Evolutionary conservation across 2,329 filamentous ascomycete genomes (phyloP), one percentile per base, ranked within the genome.

Genomic region (Fonsecaea monophora): DNA sequence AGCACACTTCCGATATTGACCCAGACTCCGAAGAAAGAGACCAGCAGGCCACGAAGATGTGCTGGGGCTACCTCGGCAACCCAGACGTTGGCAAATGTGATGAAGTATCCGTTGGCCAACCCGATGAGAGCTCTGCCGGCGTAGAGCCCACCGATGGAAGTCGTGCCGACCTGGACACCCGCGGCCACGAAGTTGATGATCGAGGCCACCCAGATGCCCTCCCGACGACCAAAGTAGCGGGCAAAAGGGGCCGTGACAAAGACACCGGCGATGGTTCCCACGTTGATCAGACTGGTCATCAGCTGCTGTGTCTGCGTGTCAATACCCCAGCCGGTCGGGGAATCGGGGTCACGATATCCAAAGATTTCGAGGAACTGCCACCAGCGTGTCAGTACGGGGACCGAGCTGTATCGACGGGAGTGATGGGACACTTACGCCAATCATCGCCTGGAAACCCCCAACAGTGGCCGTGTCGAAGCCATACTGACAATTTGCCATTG

Each of bases 401-500:
- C 15, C 13, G 38, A 42, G 38, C 1, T 42, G 10, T 6, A 42
- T 42, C 38, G 12, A 42, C 38, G 18, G 38, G 48, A 53, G 25
- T 25, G 25, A 25, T 25, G 25, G 25, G 25, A 25, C 25, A 53
- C 48, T 25, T 53, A 53, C 48, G 0, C 83, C 83, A 0, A 82
- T 82, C 82, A 84, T 84, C 1, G 82, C 81, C 70, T 84, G 81
- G 3, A 83, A 73, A 2, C 78, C 80, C 7, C 79, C 80, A 0
- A 85, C 76, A 9, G 79, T 78, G 2, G 81, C 79, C 5, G 78
- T 81, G 72, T 85, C 82, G 4, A 84, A 78, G 1, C 82, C 83
- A 72, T 85, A 85, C 70, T 86, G 82, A 78, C 84, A 82, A 68
- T 83, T 84, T 3, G 82, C 82, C 34, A 82, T 77, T 3, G 82